A percentile compares a stretch with the other conserved stretches of the same genome.
Conservation (phyloP, 1,284 basidiomycete genomes). For the Puccinia horiana region DNA sequence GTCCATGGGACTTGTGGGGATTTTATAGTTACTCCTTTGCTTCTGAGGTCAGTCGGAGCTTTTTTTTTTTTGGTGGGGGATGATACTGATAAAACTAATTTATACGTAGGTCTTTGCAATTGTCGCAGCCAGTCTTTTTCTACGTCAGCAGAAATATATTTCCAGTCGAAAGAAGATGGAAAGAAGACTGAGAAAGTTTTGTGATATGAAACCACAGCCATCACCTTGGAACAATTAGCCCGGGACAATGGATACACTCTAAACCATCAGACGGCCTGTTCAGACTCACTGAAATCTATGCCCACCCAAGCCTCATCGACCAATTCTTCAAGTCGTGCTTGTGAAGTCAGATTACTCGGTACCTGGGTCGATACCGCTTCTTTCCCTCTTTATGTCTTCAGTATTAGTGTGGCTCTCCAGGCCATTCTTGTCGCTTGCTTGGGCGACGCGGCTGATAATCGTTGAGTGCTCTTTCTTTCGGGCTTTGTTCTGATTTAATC, state of each 20-base stretch:
- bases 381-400: slow-evolving; percentile 71
- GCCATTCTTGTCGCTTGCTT: slow-evolving; percentile 86
- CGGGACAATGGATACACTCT: slow-evolving; percentile 74
- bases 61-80: background rate
- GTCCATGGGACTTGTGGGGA: slow-evolving; percentile 24
- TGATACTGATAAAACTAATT: background rate
- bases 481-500: slow-evolving; percentile 17
- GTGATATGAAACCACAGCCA: slow-evolving; percentile 76
- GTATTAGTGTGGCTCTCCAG: slow-evolving; percentile 78
- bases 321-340: background rate
- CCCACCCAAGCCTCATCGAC: background rate
- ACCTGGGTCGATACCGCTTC: slow-evolving; percentile 43
- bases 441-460: slow-evolving; percentile 80
- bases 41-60: slow-evolving; percentile 30
- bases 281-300: slow-evolving; percentile 4
- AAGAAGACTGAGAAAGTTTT: slow-evolving; percentile 62
- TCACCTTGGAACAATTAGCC: slow-evolving; percentile 78
- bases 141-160: slow-evolving; percentile 25
- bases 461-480: slow-evolving; percentile 62
- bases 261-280: slow-evolving; percentile 65
- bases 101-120: slow-evolving; percentile 35
- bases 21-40: slow-evolving; percentile 45
- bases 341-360: slow-evolving; percentile 31
- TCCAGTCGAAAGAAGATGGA: background rate
- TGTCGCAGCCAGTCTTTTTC: slow-evolving; percentile 24